Evolutionary conservation across 2,329 filamentous ascomycete species (phyloP), one percentile per base, ranked within the genome.

Genomic region (Colletotrichum higginsianum): DNA sequence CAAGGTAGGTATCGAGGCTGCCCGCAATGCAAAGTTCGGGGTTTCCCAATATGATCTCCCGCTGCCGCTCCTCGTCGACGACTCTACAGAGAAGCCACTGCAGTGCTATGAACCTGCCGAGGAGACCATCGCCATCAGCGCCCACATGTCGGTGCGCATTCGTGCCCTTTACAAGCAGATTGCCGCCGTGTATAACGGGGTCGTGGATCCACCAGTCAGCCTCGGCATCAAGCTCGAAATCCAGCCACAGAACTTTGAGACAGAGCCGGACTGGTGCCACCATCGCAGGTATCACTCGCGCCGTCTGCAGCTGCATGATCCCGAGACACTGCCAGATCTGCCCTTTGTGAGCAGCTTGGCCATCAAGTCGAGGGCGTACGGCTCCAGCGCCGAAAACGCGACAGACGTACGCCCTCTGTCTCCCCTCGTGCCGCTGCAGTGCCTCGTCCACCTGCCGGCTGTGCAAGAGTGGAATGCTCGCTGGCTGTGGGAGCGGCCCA

Each of bases 401-500:
- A 56, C 38, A 57, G 71, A 67, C 38, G 57, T 73, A 23, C 77
- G 75, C 23, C 76, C 76, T 52, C 18, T 77, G 44, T 78, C 76
- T 21, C 57, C 55, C 11, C 63, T 73, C 42, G 66, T 74, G 55
- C 76, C 74, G 21, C 67, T 78, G 42, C 70, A 77, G 50, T 73
- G 76, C 67, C 72, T 74, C 58, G 66, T 73, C 57, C 73, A 66
- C 67, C 74, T 78, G 42, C 74, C 77, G 44, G 64, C 66, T 23
- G 74, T 76, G 11, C 53, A 71, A 61, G 64, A 73, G 62, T 71
- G 75, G 47, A 46, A 64, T 15, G 47, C 50, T 16, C 75, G 72
- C 53, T 78, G 75, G 73, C 55, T 78, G 55, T 75, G 77, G 76
- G 76, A 78, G 69, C 74, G 74, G 60, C 73, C 57, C n/a, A 55